These are phyloP conservation scores for Pestalotiopsis sp. DNA, from an alignment of 2,329 filamentous ascomycete species.

Conservation along the genomic window DNA sequence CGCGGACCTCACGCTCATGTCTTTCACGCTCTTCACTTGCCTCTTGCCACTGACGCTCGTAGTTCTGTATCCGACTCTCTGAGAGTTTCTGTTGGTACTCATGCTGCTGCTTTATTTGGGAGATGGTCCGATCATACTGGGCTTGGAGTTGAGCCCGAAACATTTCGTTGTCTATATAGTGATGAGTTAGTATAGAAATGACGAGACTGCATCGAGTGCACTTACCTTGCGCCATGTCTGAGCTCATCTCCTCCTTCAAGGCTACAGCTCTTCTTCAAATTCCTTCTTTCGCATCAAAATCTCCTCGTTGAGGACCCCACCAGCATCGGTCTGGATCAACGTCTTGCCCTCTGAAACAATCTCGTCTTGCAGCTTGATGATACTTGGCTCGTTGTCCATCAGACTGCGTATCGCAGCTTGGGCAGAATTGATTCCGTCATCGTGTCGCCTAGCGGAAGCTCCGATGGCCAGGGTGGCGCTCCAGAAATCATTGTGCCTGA, in stretches of 20 bases:
- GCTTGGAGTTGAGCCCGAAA: not conserved
- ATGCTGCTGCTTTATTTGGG: not conserved
- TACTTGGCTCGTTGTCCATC: not conserved
- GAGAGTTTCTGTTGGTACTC: not conserved
- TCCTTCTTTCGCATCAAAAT: not conserved
- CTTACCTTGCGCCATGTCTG: not conserved
- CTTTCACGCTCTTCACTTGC: not conserved
- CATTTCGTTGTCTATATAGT: not conserved
- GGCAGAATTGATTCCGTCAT: not conserved
- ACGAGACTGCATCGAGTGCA: not conserved
- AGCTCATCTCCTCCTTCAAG: not conserved
- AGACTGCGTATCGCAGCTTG: not conserved
- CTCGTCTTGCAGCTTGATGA: not conserved
- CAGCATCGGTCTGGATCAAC: not conserved
- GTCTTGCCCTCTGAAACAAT: not conserved
- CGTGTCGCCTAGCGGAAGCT: not conserved
- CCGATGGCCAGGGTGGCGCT: not conserved
- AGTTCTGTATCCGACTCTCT: not conserved
- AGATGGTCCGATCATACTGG: not conserved
- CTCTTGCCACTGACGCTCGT: not conserved
- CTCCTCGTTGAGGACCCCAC: not conserved
- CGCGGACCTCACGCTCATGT: not conserved
- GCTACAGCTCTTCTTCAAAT: not conserved
- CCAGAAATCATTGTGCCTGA: not conserved
- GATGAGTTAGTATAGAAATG: not conserved